Evolutionary conservation across 2,329 filamentous ascomycete species (phyloP), one percentile per base, ranked within the genome.

Genomic region (Aspergillus glaucus): DNA sequence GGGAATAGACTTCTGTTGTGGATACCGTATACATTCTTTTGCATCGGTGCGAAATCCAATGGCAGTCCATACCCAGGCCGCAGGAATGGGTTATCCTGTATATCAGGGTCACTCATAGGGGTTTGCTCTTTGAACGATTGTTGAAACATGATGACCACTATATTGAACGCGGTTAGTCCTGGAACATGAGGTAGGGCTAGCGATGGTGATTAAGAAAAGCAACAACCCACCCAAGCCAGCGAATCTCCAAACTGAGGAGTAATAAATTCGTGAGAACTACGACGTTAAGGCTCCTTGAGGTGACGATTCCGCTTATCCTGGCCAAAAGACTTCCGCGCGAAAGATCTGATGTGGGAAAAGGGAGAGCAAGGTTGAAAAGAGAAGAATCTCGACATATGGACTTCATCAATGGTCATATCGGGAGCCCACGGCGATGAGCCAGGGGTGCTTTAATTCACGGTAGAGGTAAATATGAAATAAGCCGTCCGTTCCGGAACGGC

Each of bases 61-160:
- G 65, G 63, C 19, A 62, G 55, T 19, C 62, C 61, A 55, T 61
- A 63, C 24, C 68, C 67, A 8, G 68, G 68, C 28, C 69, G 61
- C 32, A 49, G 43, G 26, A 63, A 54, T 5, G 52, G 57, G 44
- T 17, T 46, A 36, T 59, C 55, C 39, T 48, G 44, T 14, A 32
- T 45, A 21, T 51, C 53, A n/a, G 44, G 40, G 10, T 43, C 4
- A 3, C 15, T 12, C 9, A 52, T 37, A n/a, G 57, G 52, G 4
- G 34, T 15, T 10, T 52, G 36, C 15, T 54, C 43, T 17, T 49
- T 50, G 32, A 50, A 22, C 39, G 28, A 28, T 32, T 55, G 50
- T 46, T 62, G 53, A 42, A 59, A 61, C 59, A 62, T 62, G 15
- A 19, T 53, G 15, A 19, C 49, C 43, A 24, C 43, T 22, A 4